Evolutionary conservation across 208 protist species (phyloP), one percentile per base, ranked within the genome.

Genomic region (Angomonas ambiguus): DNA sequence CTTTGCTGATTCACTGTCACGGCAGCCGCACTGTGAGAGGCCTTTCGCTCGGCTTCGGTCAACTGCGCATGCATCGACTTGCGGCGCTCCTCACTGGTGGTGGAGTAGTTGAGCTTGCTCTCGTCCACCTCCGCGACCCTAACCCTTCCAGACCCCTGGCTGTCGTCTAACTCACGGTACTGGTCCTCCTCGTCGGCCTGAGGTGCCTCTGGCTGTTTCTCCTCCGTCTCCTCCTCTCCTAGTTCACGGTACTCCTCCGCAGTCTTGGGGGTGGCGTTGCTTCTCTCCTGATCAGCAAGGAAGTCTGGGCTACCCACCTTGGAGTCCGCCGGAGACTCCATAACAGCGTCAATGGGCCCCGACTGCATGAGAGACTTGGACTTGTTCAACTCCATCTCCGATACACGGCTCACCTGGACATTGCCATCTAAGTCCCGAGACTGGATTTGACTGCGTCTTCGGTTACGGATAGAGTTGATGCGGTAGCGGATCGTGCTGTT

Each of bases 101-200:
- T 8, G 16, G 49, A 27, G 11, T 8, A 24, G 49, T 16, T 25
- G n/a, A 56, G n/a, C 5, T 56, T 24, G n/a, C 27, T 24, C 49
- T 56, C 49, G 8, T 56, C 49, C 11, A 27, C n/a, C 49, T 56
- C 49, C n/a, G 10, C 49, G 5, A 30, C 66, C 24, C 51, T 57
- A 22, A 48, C 45, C 20, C 30, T 56, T 22, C 65, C 35, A 8
- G 65, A 20, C 35, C 30, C 51, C 20, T 4, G 62, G 0, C 69
- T 69, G 30, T 67, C 62, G 4, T 32, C 74, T 16, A 56, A 24
- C 51, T 65, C 64, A 1, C 13, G n/a, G 22, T 35, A 16, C 32
- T 22, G 13, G 10, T 77, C 66, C 41, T 58, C 63, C 27, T 71
- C 28, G 3, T 38, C 3, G 16, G 60, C 60, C 25, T 41, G 24